Conservation (phyloP, 2,329 filamentous ascomycete species). For the Colletotrichum paranaense region DNA sequence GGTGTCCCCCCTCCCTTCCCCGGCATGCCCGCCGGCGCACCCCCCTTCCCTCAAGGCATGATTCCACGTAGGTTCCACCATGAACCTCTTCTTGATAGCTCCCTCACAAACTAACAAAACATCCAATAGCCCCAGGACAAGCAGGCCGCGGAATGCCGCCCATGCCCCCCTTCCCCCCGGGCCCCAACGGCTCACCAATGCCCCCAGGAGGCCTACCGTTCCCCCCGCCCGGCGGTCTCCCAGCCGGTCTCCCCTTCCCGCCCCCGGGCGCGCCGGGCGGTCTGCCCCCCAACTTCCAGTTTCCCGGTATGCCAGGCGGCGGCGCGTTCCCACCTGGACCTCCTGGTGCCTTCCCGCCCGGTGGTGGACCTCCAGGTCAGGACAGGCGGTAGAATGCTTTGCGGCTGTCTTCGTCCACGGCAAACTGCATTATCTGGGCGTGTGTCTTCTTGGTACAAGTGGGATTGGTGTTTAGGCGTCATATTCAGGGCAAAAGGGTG, state of each 20-base stretch:
- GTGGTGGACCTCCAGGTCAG: conserved; percentile 47
- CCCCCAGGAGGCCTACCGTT: conserved; percentile 57
- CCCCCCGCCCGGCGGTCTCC: conserved; percentile 49
- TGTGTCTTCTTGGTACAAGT: conserved; percentile 15
- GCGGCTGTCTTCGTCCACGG: neutral
- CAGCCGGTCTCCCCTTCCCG: conserved; percentile 41
- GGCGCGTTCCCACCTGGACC: conserved; percentile 52
- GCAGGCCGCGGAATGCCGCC: conserved; percentile 63
- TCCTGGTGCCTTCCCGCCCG: conserved; percentile 48
- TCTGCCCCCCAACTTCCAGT: conserved; percentile 62
- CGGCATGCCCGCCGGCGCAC: conserved; percentile 55
- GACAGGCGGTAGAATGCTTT: conserved; percentile 50
- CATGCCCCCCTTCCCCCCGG: conserved; percentile 57
- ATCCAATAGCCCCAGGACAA: conserved; percentile 55
- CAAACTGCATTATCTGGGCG: neutral
- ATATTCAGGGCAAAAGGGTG: conserved; percentile 3
- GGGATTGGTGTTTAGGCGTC: conserved; percentile 46
- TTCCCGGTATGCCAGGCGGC: conserved; percentile 54
- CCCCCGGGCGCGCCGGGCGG: conserved; percentile 39
- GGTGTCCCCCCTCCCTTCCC: conserved; percentile 70
- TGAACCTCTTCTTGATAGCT: neutral
- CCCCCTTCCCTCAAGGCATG: conserved; percentile 53
- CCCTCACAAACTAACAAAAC: no score
- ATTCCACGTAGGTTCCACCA: conserved; percentile 61
- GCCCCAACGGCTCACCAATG: conserved; percentile 49